Evolutionary conservation across 2,329 filamentous ascomycete species (phyloP).

Genomic region (Exophiala spinifera): DNA sequence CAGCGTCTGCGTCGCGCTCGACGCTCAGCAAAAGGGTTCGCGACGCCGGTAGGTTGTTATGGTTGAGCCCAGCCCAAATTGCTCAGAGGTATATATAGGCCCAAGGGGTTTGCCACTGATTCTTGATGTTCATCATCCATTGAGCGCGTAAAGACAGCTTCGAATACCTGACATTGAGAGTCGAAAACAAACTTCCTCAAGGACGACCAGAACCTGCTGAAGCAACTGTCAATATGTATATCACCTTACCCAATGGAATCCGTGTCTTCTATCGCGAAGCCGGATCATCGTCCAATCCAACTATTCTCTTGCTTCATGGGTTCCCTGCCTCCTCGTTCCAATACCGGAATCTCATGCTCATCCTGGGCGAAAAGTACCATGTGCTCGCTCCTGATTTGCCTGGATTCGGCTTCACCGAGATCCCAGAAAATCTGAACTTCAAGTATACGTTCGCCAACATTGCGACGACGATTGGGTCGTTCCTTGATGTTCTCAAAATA

Average conservation of each 20-base stretch:
- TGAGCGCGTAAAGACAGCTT: too few relatives aligned
- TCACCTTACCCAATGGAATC: slow-evolving; percentile 25
- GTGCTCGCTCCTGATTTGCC: slow-evolving; percentile 59
- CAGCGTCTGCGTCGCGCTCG: not conserved
- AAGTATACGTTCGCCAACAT: slow-evolving; percentile 55
- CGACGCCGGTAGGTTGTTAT: not conserved
- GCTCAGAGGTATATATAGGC: not conserved
- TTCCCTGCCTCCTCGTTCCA: slow-evolving; percentile 48
- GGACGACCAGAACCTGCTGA: not conserved
- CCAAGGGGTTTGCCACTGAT: not conserved
- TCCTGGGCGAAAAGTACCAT: slow-evolving; percentile 42
- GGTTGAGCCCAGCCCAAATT: not conserved
- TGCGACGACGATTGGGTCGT: slow-evolving; percentile 47
- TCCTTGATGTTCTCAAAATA: slow-evolving; percentile 49
- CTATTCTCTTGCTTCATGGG: slow-evolving; percentile 47
- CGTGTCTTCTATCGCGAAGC: slow-evolving; percentile 41
- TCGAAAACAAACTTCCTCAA: too few relatives aligned
- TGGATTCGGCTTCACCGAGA: slow-evolving; percentile 57
- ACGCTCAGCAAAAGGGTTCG: not conserved
- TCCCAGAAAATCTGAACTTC: slow-evolving; percentile 43
- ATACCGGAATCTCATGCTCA: slow-evolving; percentile 46
- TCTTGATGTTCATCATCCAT: not conserved
- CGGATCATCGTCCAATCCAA: slow-evolving; percentile 35
- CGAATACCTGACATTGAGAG: not conserved
- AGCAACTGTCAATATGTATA: slow-evolving; percentile 13